Evolutionary conservation across 2,329 filamentous ascomycete species (phyloP).

Genomic region (Juglanconis oblonga): DNA sequence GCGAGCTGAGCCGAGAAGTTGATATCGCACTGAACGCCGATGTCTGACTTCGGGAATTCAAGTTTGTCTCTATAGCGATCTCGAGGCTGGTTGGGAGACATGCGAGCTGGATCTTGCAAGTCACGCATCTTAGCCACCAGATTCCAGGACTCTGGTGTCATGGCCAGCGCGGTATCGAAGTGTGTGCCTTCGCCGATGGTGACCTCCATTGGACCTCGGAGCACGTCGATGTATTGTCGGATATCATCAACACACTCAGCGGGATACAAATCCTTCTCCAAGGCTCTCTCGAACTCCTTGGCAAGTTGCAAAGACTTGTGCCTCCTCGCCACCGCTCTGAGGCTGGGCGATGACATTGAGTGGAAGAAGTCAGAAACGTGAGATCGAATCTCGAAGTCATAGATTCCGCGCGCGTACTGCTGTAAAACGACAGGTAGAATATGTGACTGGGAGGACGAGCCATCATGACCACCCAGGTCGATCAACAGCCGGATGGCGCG

Average conservation of each 20-base stretch:
- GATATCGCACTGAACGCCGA: constrained; percentile 88
- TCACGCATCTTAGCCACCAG: constrained; percentile 42
- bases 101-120: constrained; percentile 48
- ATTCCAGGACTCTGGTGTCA: constrained; percentile 29
- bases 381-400: constrained; percentile 41
- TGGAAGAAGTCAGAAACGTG: constrained; percentile 35
- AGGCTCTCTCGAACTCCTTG: constrained; percentile 51
- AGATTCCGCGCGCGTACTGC: constrained; percentile 54
- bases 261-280: constrained; percentile 47
- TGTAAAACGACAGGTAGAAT: constrained; percentile 30
- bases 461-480: constrained; percentile 30
- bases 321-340: constrained; percentile 42
- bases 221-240: constrained; percentile 47
- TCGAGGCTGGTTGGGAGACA: constrained; percentile 48
- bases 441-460: constrained; percentile 19
- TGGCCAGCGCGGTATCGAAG: constrained; percentile 35
- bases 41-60: constrained; percentile 73
- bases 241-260: constrained; percentile 35
- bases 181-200: constrained; percentile 20
- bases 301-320: constrained; percentile 58
- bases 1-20: constrained; percentile 85
- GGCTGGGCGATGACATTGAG: constrained; percentile 22
- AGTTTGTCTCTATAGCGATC: constrained; percentile 58
- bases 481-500: constrained; percentile 40
- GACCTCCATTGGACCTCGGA: constrained; percentile 37